Base-by-base conservation (phyloP, 148 eudicot genomes). In the Cornus kousa region DNA sequence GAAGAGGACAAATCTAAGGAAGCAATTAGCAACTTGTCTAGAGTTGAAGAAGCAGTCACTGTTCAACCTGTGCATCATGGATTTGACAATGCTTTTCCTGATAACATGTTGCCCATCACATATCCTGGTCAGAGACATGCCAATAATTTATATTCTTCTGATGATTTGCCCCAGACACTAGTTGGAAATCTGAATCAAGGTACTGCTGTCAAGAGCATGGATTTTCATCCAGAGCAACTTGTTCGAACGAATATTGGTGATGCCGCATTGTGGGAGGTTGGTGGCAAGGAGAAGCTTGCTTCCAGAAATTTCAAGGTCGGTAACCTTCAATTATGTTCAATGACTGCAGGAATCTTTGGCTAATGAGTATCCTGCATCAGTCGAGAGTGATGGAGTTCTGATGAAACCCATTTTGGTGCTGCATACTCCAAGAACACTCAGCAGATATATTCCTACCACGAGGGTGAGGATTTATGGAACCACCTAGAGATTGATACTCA, bases 401-500 rank as follows among this genome's bases (percentile, higher is more conserved):
- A 90, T 87, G 97, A 94, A 39, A 2, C 70, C 7, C 76, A 85
- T 70, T 73, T 87, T 65, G 97, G 94, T 77, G 94, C 85, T 81
- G 94, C 94, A 19, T 89, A 86, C 81, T 89, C 92, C 16, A 91
- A 87, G 80, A 86, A 89, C 79, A 86, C 89, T 76, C 88, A 89
- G 73, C 94, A 91, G 14, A 11, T 91, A 59, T 91, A 87, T 62
- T 74, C 86, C 28, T 91, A 77, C 68, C 83, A 80, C 83, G 90
- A 87, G 5, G 82, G 80, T 28, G 80, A 77, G 80, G 92, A 89
- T 28, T 64, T 86, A 72, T 72, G 86, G 68, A 84, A 87, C 79
- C 89, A 83, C 83, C 89, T 84, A 33, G 92, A 91, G 92, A 87
- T 91, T 80, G 92, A 91, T 73, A 92, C 94, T 39, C 94, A 89